Evolutionary conservation across 495 filamentous ascomycete genomes (phyloP), one percentile per base, ranked within the genome.

Genomic region (Ascobolus immersus): DNA sequence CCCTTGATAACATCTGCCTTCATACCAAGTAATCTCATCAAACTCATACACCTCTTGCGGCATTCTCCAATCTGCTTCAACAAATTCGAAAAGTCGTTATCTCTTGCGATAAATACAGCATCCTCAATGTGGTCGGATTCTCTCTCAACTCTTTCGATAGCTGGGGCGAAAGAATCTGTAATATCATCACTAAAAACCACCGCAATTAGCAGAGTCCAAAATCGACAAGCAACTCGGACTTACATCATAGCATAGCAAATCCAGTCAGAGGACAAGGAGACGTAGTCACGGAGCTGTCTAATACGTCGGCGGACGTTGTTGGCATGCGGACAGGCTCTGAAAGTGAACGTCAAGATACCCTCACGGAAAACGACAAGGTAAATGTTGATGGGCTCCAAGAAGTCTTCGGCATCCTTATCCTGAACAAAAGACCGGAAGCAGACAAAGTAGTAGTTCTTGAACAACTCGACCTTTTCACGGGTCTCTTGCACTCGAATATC

Each of bases 1-100:
- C 86, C 81, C 57, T 93, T 93, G 55, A 96, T 93, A 17, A 96
- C 86, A 44, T 96, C 86, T 7, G 84, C 86, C 57, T 96, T 96
- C 53, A 86, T 92, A 42, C 86, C 86, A 14, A 96, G 60, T 28
- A 96, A 61, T 21, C 86, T 65, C 50, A 92, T 93, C 38, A 94
- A 56, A 31, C 69, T 69, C 86, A 94, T 94, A 41, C 92, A 86
- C 51, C 78, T 90, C 61, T 93, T 93, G 31, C 86, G 65, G 49
- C 80, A 90, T 48, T 90, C 80, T 21, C 86, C 86, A 3, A 92
- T 50, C 40, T 49, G 39, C 31, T 45, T 49, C 12, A 50, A 36
- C 21, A 50, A 23, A 10, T 33, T 18, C 19, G 74, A 72, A 48
- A 77, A 86, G 50, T 96, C 86, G 40, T 86, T 80, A 14, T 72